Evolutionary conservation across 192 early-diverging fungal genomes (phyloP), one percentile per base, ranked within the genome.

Genomic region (Umbelopsis vinacea): DNA sequence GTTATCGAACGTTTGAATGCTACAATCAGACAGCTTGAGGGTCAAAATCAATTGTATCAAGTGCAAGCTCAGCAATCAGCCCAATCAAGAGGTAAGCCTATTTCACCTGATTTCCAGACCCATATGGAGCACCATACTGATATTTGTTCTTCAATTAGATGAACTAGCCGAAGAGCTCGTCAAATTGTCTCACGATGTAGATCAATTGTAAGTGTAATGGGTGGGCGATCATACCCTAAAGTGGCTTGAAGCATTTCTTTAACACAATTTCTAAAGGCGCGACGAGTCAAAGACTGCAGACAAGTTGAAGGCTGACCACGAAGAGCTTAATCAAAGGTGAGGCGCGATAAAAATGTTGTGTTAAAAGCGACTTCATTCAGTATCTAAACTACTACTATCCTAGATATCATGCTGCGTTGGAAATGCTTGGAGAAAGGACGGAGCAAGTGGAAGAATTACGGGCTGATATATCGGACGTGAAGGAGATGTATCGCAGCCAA

Each of bases 381-480:
- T 29, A 29, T 15, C 54, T 8, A 26, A 43, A 22, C 22, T 29
- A 23, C 46, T 46, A 43, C 14, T 70, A 14, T 66, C 67, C 4
- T 48, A 85, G 91, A 63, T 89, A 92, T 54, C 71, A 82, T 26
- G 86, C 93, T 6, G 89, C 91, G n/a, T 81, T 97, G 12, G 95
- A 94, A 74, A 82, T 97, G 79, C 77, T 97, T 45, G 95, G 95
- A 23, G 95, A 97, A 77, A 90, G 91, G 74, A 94, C 93, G 37
- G 95, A 97, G 75, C 85, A 89, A 68, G 92, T 94, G 15, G 81
- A 91, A 50, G 95, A 97, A 46, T 83, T 97, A 29, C 80, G 87
- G 71, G 89, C 89, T 4, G 93, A 92, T 75, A 85, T 94, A 53
- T 67, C 57, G 0, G 95, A 97, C 75, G 91, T 96, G n/a, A 91